Base-by-base conservation (phyloP, 176 grass and related monocot species). In the Cymbopogon citratus region DNA sequence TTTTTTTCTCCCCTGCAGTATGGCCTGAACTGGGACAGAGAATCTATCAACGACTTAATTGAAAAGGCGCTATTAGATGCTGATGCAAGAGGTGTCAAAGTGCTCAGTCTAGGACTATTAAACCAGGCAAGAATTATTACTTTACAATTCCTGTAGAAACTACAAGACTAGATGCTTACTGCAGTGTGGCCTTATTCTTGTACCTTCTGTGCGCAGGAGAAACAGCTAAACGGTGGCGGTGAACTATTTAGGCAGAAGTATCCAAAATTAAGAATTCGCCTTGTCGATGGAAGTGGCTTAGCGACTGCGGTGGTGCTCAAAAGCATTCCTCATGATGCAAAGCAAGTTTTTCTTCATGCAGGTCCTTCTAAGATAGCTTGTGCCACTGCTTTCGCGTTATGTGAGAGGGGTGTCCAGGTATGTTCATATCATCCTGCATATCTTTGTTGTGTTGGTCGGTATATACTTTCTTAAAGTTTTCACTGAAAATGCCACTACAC, bases 11-110 rank as follows among this genome's bases (percentile, higher is more conserved):
- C 2, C 0, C 9, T 86, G 67, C 85, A 98, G 96, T 98, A 98
- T 85, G 87, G 76, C 33, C 73, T 95, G 63, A 54, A 33, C 3
- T 91, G 89, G 86, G 96, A 93, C 71, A 98, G 71, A 81, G 89
- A 93, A 86, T 72, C 87, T 18, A 98, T 98, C 82, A 95, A 98
- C 29, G 85, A 91, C 25, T 84, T 95, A 39, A 95, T 98, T 74
- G 92, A 95, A 85, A 95, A 93, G 82, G 88, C 92, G 31, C 91
- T 98, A 93, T 57, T 93, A 81, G 88, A 93, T 60, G 96, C 92
- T 56, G 96, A 98, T 65, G 68, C 40, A 69, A 91, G 49, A 85
- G 92, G 92, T 29, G 84, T 93, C 46, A 95, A 93, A 83, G 88
- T 95, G 85, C 76, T 98, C 36, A 91, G 88, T 78, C 73, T 95